A percentile compares a stretch with the other conserved stretches of the same genome.
Conservation (phyloP, 768 basidiomycete species). For the Mycena pura region DNA sequence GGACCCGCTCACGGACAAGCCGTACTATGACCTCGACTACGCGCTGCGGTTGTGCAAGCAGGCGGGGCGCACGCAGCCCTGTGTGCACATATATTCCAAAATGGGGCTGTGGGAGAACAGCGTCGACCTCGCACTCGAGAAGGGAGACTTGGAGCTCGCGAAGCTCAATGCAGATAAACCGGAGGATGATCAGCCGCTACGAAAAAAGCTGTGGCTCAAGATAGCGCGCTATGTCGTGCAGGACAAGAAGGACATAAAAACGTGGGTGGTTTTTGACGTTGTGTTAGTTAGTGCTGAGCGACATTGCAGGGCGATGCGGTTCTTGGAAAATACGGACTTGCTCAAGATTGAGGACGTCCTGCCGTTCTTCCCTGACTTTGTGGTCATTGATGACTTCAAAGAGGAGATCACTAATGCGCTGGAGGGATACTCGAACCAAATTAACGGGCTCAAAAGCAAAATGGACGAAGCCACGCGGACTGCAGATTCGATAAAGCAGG, state of each 20-base stretch:
- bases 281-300: slow-evolving; percentile 2
- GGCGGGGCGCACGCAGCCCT: slow-evolving; percentile 81
- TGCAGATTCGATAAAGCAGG: slow-evolving; percentile 92
- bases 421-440: slow-evolving; percentile 92
- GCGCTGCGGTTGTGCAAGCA: slow-evolving; percentile 91
- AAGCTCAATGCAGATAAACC: slow-evolving; percentile 96
- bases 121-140: slow-evolving; percentile 92
- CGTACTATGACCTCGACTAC: slow-evolving; percentile 97
- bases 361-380: slow-evolving; percentile 99
- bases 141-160: slow-evolving; percentile 94
- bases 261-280: slow-evolving; percentile 63
- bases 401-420: slow-evolving; percentile 96
- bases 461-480: slow-evolving; percentile 96
- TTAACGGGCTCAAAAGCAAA: slow-evolving; percentile 86
- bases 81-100: slow-evolving; percentile 96
- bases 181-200: slow-evolving; percentile 82
- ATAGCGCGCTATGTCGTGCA: slow-evolving; percentile 99
- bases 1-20: slow-evolving; percentile 82
- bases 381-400: slow-evolving; percentile 99
- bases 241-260: slow-evolving; percentile 97
- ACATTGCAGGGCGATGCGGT: slow-evolving; percentile 85
- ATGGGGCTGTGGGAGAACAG: slow-evolving; percentile 98
- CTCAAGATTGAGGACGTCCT: slow-evolving; percentile 99
- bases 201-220: slow-evolving; percentile 97
- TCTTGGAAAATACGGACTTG: slow-evolving; percentile 92